Evolutionary conservation across 1,139 yeast genomes (phyloP).

Genomic region (Scheffersomyces segobiensis): DNA sequence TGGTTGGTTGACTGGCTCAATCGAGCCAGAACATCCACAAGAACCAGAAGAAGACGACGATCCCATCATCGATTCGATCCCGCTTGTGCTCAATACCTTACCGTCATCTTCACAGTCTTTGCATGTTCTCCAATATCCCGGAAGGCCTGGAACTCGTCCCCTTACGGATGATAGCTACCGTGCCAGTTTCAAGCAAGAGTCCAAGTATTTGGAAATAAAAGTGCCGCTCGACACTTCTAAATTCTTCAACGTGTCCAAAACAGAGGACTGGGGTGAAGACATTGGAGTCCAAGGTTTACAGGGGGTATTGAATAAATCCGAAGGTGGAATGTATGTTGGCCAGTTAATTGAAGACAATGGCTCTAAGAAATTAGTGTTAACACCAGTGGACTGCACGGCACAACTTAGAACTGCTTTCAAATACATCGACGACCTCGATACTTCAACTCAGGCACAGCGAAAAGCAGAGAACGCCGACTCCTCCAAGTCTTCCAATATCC

Average conservation of each 20-base stretch:
- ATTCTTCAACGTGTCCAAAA: conserved; percentile 66
- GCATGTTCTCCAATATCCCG: conserved; percentile 68
- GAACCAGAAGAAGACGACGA: conserved; percentile 50
- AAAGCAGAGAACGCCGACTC: conserved; percentile 28
- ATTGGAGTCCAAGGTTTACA: conserved; percentile 61
- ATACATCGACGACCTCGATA: conserved; percentile 62
- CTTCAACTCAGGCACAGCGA: conserved; percentile 23
- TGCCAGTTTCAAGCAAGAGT: conserved; percentile 61
- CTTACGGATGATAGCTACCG: conserved; percentile 43
- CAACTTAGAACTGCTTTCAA: conserved; percentile 83
- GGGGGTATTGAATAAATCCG: conserved; percentile 63
- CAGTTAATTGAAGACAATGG: conserved; percentile 25
- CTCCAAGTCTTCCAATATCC: conserved; percentile 41
- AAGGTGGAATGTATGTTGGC: conserved; percentile 51
- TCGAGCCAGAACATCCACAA: conserved; percentile 1
- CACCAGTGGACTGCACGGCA: conserved; percentile 66
- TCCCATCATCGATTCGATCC: conserved; percentile 76
- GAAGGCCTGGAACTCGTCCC: conserved; percentile 55
- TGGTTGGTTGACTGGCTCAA: neutral
- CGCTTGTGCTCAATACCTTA: conserved; percentile 47
- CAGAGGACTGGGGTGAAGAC: conserved; percentile 62
- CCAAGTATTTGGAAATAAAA: conserved; percentile 62
- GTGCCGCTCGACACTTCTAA: conserved; percentile 64
- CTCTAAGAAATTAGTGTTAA: conserved; percentile 51
- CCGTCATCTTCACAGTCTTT: conserved; percentile 26